Evolutionary conservation across 2,329 filamentous ascomycete genomes (phyloP).

Genomic region (Phaeosphaeriaceae sp.): DNA sequence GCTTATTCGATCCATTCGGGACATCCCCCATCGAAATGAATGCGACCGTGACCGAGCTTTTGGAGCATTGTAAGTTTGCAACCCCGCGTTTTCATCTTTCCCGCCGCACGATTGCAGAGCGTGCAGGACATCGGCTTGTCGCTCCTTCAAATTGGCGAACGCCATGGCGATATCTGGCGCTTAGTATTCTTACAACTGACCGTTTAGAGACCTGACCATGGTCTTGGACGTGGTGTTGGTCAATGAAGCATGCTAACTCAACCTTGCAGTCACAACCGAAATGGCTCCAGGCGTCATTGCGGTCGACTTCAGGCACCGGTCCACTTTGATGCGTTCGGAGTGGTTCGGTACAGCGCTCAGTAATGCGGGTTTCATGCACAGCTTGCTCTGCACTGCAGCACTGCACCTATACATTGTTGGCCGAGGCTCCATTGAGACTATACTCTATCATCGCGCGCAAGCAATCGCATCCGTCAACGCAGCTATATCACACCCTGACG

Average conservation of each 20-base stretch:
- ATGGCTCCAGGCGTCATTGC: constrained; percentile 49
- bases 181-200: background rate
- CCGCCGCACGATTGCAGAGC: background rate
- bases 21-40: constrained; percentile 38
- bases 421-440: constrained; percentile 38
- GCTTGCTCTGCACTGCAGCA: constrained; percentile 45
- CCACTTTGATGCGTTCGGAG: constrained; percentile 44
- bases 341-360: constrained; percentile 47
- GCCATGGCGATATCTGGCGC: background rate
- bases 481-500: constrained; percentile 37
- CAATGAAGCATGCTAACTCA: background rate
- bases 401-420: constrained; percentile 44
- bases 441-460: constrained; percentile 43
- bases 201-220: background rate
- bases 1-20: constrained; percentile 44
- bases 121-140: background rate
- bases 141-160: background rate
- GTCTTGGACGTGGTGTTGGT: background rate
- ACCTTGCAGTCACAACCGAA: constrained; percentile 36
- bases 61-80: constrained; percentile 46
- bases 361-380: constrained; percentile 50
- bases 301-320: constrained; percentile 45
- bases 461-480: constrained; percentile 45
- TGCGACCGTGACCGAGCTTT: constrained; percentile 36
- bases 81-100: constrained; percentile 15